Base-by-base conservation (phyloP, 2,329 filamentous ascomycete genomes). In the Fusarium sp. region DNA sequence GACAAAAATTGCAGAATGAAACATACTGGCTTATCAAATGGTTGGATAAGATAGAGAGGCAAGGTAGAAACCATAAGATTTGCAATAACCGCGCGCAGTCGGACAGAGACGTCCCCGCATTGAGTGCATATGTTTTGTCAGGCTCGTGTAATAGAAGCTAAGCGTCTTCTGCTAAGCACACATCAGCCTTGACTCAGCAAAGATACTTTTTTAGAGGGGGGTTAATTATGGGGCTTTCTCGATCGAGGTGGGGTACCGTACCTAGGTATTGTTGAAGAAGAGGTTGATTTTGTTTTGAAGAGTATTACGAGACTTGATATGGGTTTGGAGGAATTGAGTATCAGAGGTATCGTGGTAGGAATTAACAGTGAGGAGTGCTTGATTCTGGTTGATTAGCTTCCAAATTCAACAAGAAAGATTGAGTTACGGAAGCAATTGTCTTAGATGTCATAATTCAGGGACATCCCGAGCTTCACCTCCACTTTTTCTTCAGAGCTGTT, bases 71-170 rank as follows among this genome's bases (percentile, higher is more conserved):
- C 41, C 26, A 61, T n/a, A 14, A 42, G 30, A 55, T 69, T 69
- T 55, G 47, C 56, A 60, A 64, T 53, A 73, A 28, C 73, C 76
- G 76, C 76, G 75, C 61, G 54, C 58, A n/a, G n/a, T 56, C 56
- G 36, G 56, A 48, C 26, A 26, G 28, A 58, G 17, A 35, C 32
- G 36, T 47, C 36, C 62, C 65, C 73, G 54, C 72, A 73, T 55
- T 53, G 51, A 45, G 28, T 42, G 30, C 30, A 35, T 17, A 54
- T 74, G 72, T 73, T 80, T 80, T 80, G 79, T 80, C 79, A 80
- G 78, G 75, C 70, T 80, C 68, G 64, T 77, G 78, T 80, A 79
- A 80, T 80, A 63, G 65, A 61, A 41, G 59, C 70, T 70, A 63
- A 57, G 66, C 56, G 57, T 55, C 26, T 10, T 61, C 63, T 58